Conservation (phyloP, 176 grass and related monocot species). For the Carex littledalei region DNA sequence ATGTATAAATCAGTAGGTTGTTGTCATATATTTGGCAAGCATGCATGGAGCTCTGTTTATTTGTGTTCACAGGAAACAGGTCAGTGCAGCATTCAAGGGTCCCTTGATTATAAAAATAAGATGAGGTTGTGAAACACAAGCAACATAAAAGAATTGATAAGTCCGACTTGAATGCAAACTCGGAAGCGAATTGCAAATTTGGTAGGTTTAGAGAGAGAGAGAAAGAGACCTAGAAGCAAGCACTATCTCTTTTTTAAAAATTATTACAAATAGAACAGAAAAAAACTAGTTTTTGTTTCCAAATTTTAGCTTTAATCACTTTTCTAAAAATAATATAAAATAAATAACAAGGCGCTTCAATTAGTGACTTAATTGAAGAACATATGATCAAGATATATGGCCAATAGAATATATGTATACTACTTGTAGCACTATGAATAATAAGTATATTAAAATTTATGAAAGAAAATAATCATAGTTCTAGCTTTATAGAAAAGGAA, state of each 20-base stretch:
- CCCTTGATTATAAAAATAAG: neutral
- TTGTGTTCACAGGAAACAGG: neutral
- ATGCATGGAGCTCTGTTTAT: neutral
- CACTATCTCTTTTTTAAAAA: neutral
- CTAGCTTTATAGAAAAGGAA: too few relatives aligned
- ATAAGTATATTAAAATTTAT: neutral
- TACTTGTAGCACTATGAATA: neutral
- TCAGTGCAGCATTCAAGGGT: neutral
- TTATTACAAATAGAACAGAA: neutral
- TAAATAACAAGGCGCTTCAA: neutral
- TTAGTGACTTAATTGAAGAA: neutral
- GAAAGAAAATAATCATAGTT: neutral
- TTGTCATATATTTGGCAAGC: neutral
- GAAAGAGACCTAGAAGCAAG: slow-evolving; percentile 6
- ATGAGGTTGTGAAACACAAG: neutral
- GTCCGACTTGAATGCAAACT: slow-evolving; percentile 9
- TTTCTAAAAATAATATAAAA: neutral
- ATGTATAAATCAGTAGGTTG: neutral
- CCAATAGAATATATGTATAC: neutral
- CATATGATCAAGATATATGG: neutral
- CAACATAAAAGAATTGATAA: neutral
- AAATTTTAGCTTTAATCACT: neutral
- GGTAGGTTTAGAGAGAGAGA: neutral
- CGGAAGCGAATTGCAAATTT: neutral
- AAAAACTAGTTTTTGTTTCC: neutral